Evolutionary conservation across 2,329 filamentous ascomycete species (phyloP).

Genomic region (Penicillium sp.): DNA sequence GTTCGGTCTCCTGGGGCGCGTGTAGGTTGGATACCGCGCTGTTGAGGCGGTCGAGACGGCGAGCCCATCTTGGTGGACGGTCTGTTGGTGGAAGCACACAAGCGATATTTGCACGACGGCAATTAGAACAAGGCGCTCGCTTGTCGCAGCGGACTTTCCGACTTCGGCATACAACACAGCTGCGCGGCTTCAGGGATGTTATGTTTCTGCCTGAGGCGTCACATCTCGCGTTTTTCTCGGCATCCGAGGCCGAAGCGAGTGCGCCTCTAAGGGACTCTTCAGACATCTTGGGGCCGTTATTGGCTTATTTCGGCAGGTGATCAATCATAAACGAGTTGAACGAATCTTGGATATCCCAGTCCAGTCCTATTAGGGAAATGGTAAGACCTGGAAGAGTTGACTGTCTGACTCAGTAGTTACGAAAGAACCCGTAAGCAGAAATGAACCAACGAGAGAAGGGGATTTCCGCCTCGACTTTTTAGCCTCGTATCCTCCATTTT

Average conservation of each 20-base stretch:
- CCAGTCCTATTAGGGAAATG: not conserved
- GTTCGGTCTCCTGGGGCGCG: constrained; percentile 19
- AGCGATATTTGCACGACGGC: constrained; percentile 52
- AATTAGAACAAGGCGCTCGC: constrained; percentile 56
- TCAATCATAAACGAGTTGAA: not conserved
- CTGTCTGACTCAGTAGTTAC: not conserved
- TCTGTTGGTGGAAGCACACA: constrained; percentile 53
- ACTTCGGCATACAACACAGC: constrained; percentile 52
- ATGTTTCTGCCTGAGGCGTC: constrained; percentile 1
- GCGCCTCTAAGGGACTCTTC: not conserved
- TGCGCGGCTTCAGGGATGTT: constrained; percentile 37
- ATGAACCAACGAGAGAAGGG: not conserved
- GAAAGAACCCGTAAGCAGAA: no score
- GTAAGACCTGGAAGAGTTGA: not conserved
- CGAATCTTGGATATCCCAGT: not conserved
- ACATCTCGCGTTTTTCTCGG: constrained; percentile 12
- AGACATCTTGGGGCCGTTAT: not conserved
- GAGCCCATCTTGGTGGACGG: constrained; percentile 54
- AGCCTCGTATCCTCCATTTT: no score
- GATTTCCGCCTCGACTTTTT: not conserved
- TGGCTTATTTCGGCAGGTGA: not conserved
- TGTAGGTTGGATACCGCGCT: constrained; percentile 19
- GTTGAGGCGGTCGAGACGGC: constrained; percentile 45
- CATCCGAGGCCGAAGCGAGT: constrained; percentile 10
- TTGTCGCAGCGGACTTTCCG: constrained; percentile 61